A percentile compares a stretch with the other conserved stretches of the same genome.
Evolutionary conservation across 2,329 filamentous ascomycete species (phyloP).

Genomic region (Hansfordia pulvinata): DNA sequence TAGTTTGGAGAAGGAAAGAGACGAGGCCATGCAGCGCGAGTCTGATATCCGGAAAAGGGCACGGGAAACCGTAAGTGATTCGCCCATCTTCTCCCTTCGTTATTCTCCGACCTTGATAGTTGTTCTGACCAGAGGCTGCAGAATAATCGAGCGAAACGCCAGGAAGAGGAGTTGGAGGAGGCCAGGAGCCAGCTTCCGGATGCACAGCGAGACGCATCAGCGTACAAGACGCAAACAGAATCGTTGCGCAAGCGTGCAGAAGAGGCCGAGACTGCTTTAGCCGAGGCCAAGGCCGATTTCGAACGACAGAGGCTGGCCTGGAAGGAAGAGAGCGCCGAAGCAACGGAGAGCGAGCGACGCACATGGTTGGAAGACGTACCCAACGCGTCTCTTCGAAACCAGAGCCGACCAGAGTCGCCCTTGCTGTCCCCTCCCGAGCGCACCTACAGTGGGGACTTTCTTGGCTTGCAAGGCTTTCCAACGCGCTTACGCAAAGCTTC

Average conservation of each 20-base stretch:
- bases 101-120: slow-evolving; percentile 3
- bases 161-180: slow-evolving; percentile 75
- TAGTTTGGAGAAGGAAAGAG: slow-evolving; percentile 76
- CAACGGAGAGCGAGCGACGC: slow-evolving; percentile 24
- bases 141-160: slow-evolving; percentile 47
- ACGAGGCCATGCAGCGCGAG: slow-evolving; percentile 73
- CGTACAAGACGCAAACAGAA: slow-evolving; percentile 44
- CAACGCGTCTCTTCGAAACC: slow-evolving; percentile 24
- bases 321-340: slow-evolving; percentile 26
- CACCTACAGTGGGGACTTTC: slow-evolving; percentile 40
- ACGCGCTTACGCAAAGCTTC: slow-evolving; percentile 30
- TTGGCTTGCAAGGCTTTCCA: slow-evolving; percentile 27
- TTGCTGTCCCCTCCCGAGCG: slow-evolving; percentile 32
- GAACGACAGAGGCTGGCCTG: slow-evolving; percentile 30
- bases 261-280: slow-evolving; percentile 50
- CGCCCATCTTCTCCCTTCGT: neutral
- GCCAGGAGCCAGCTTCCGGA: slow-evolving; percentile 48
- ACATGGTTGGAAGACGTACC: slow-evolving; percentile 39
- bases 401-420: slow-evolving; percentile 40
- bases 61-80: slow-evolving; percentile 60
- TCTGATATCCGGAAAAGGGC: slow-evolving; percentile 81
- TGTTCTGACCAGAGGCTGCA: slow-evolving; percentile 37
- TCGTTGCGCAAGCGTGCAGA: slow-evolving; percentile 51
- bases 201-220: slow-evolving; percentile 48
- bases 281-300: slow-evolving; percentile 35